phyloP scores from a whole-genome alignment of 1,284 basidiomycete species.

The Irpex sp. region DNA sequence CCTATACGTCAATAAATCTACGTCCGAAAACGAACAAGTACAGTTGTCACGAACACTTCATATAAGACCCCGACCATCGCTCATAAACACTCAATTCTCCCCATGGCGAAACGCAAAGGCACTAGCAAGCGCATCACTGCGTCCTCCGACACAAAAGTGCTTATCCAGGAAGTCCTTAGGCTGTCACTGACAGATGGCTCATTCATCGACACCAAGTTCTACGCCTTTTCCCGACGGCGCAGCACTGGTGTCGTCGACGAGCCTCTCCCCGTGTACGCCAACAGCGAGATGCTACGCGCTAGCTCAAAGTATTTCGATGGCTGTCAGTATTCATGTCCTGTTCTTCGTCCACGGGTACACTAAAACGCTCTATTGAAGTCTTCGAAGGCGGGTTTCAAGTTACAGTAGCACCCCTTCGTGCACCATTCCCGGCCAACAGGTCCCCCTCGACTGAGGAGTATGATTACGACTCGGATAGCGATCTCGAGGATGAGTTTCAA shows the following conservation, averaged over 20 bases:
- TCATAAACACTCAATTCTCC: too few relatives aligned
- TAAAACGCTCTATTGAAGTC: background rate
- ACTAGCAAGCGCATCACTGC: background rate
- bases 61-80: too few relatives aligned
- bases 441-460: background rate
- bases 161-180: constrained; percentile 3
- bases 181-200: constrained; percentile 5
- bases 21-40: too few relatives aligned
- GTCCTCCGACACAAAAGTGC: background rate
- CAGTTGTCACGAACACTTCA: too few relatives aligned
- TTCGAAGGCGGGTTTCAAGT: background rate
- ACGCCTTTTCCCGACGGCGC: constrained; percentile 13
- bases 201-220: constrained; percentile 16
- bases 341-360: background rate
- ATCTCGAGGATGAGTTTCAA: constrained; percentile 8
- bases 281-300: constrained; percentile 10
- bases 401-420: background rate
- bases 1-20: too few relatives aligned
- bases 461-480: constrained; percentile 8
- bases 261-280: constrained; percentile 11
- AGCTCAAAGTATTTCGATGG: constrained; percentile 12
- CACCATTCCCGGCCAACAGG: background rate
- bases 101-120: background rate
- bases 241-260: constrained; percentile 4
- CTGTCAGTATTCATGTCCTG: constrained; percentile 4